Evolutionary conservation across 2,329 filamentous ascomycete species (phyloP).

Genomic region (Drechslerella stenobrocha): DNA sequence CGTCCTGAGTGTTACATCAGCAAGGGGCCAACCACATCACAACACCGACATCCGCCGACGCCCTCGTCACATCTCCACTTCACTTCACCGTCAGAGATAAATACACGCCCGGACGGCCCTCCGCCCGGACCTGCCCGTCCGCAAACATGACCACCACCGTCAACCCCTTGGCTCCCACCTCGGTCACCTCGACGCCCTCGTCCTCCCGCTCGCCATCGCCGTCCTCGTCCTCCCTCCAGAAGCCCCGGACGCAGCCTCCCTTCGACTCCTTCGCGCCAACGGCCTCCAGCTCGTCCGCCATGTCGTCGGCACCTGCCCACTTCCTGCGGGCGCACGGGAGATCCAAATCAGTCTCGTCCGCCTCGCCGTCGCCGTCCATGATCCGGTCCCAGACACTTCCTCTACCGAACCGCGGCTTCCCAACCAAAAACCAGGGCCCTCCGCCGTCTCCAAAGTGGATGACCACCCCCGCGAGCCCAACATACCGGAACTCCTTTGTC

Average conservation of each 20-base stretch:
- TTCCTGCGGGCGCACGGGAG: slow-evolving; percentile 31
- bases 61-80: too few species aligned
- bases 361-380: slow-evolving; percentile 44
- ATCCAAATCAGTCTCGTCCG: slow-evolving; percentile 41
- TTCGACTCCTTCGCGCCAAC: slow-evolving; percentile 58
- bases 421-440: slow-evolving; percentile 24
- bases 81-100: too few species aligned
- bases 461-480: slow-evolving; percentile 41
- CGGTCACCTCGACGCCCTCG: slow-evolving; percentile 54
- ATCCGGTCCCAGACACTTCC: slow-evolving; percentile 38
- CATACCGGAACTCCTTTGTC: slow-evolving; percentile 43
- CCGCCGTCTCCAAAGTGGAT: slow-evolving; percentile 45
- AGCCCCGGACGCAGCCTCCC: slow-evolving; percentile 56
- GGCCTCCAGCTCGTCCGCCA: slow-evolving; percentile 63
- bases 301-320: slow-evolving; percentile 22
- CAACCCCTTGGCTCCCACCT: slow-evolving; percentile 58
- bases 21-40: neutral
- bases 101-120: too few species aligned
- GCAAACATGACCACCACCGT: slow-evolving; percentile 54
- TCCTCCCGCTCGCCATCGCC: slow-evolving; percentile 61
- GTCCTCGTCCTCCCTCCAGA: slow-evolving; percentile 54
- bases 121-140: neutral
- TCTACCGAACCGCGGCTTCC: slow-evolving; percentile 27
- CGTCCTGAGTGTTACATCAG: neutral
- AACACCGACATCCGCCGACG: neutral